phyloP scores from a whole-genome alignment of 73 alveolate species.

The Tetrahymena borealis region DNA sequence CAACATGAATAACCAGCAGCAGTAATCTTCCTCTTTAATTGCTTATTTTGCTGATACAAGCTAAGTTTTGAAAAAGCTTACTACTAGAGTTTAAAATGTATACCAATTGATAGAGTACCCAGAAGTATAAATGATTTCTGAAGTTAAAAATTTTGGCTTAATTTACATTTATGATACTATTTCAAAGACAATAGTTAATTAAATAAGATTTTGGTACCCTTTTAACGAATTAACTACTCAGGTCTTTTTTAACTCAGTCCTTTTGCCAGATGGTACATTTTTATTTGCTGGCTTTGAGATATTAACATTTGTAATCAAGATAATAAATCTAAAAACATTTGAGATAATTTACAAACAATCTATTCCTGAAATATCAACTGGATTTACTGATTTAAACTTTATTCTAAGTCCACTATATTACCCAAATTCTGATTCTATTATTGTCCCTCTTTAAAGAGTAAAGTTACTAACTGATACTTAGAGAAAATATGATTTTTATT shows the following conservation, averaged over 20 bases:
- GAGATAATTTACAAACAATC: neutral
- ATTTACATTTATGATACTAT: neutral
- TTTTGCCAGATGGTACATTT: neutral
- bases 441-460: neutral
- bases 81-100: neutral
- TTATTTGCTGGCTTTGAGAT: neutral
- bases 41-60: neutral
- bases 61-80: neutral
- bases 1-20: neutral
- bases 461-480: neutral
- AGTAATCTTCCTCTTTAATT: neutral
- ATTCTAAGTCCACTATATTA: neutral
- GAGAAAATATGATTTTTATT: neutral
- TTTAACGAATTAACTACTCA: neutral
- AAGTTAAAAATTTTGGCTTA: neutral
- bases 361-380: neutral
- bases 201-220: neutral
- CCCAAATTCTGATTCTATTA: neutral
- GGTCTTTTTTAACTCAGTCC: neutral
- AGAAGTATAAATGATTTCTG: neutral
- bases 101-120: neutral
- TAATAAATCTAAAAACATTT: neutral
- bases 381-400: neutral
- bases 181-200: neutral
- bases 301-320: neutral